Base-by-base conservation (phyloP, 176 grass and related monocot species). In the Rhynchospora tenuis region DNA sequence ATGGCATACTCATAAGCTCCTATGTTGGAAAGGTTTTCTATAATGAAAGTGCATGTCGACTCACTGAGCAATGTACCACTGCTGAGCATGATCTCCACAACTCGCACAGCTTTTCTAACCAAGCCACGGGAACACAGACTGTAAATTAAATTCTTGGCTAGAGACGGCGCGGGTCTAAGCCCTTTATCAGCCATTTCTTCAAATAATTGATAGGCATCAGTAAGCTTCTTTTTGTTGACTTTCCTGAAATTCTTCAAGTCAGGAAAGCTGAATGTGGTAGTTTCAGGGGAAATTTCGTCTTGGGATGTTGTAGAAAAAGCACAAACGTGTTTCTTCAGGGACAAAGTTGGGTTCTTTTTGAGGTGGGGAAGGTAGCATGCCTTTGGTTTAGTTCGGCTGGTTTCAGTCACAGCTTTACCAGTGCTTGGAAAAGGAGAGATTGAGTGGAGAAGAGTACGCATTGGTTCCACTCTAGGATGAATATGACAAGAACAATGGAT, bases 1-100 rank as follows among this genome's bases (percentile, higher is more conserved):
- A 80, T 56, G 55, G 55, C 77, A n/a, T 59, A 80, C 27, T 80
- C 77, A 10, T 59, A 59, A 6, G 56, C 77, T 29, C 77, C 77
- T 80, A 80, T 57, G 19, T 6, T 59, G 16, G 31, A 43, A 8
- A 81, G 31, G 6, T 26, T 62, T 54, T 81, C 59, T 58, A 81
- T 64, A 15, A 81, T 23, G 58, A 81, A 45, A 23, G 57, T 81
- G 57, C 78, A 63, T 63, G 64, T 31, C 17, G 10, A 9, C 3
- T 81, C 19, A 1, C 42, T 19, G 9, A 54, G 78, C 29, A 61
- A 14, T 1, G n/a, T 61, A n/a, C 22, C 56, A 45, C 6, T 43
- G 4, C 13, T 7, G 8, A 81, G 31, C 28, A 81, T 81, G 57
- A 81, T 11, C 55, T 81, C 78, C 57, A 47, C 55, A 24, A 81